Base-by-base conservation (phyloP, 257 asterid genomes). In the Penstemon davidsonii region DNA sequence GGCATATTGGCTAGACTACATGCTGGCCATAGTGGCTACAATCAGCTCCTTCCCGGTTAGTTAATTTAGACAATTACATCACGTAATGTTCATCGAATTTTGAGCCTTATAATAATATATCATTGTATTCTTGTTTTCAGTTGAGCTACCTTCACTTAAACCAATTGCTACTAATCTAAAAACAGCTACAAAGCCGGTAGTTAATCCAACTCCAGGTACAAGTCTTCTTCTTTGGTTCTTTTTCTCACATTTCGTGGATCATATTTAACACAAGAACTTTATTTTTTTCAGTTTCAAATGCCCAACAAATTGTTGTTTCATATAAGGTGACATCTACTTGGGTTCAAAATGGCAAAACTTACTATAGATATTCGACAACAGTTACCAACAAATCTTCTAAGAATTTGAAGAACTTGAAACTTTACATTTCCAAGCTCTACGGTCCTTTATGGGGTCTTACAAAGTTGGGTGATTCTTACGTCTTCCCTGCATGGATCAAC, bases 401-500 rank as follows among this genome's bases (percentile, higher is more conserved):
- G 86, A 91, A 84, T 42, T 69, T 94, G 71, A 83, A 79, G 84
- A 87, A 80, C 62, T 73, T 94, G 78, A 88, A 88, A 79, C 73
- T 94, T 52, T 77, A 83, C 18, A 79, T 94, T 67, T 60, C 85
- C 43, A 78, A 83, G 78, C 95, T 94, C 64, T 88, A 84, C 13
- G 99, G 99, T 41, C 99, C 99, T 69, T 62, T 91, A 4, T 91
- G 99, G 99, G 99, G 99, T 58, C 96, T 94, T 3, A 83, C 84
- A 42, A 88, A 86, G 68, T 72, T 80, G 4, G 96, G 96, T 4
- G 70, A 82, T 69, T 83, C 93, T 8, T 94, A 81, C 85, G 69
- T 62, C 5, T 86, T 91, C 73, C 99, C 99, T n/a, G 12, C 96
- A 56, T 94, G 99, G 99, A 65, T 79, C 65, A 86, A 81, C 81